Conservation (phyloP, 352 stramenopile genomes). For the Phytophthora pluvialis region DNA sequence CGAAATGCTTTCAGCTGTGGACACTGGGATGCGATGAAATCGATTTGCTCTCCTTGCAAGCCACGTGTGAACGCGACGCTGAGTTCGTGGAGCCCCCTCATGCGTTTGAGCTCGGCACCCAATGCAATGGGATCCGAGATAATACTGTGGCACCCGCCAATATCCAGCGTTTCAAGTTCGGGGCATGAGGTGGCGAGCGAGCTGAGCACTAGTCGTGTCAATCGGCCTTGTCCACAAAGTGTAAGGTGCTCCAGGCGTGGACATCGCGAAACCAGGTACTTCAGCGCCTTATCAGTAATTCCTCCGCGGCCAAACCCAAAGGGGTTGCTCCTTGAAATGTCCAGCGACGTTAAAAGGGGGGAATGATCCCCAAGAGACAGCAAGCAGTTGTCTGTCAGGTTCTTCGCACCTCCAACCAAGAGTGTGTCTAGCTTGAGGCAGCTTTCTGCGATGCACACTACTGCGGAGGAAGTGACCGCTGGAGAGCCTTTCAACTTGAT, state of each 20-base stretch:
- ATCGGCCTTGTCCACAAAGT: conserved; percentile 58
- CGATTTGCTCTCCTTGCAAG: conserved; percentile 51
- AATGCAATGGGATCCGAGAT: conserved; percentile 57
- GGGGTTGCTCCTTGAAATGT: conserved; percentile 71
- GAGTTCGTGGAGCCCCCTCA: conserved; percentile 55
- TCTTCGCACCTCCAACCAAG: conserved; percentile 53
- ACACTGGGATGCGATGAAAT: conserved; percentile 64
- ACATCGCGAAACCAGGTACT: conserved; percentile 54
- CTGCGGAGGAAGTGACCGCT: conserved; percentile 51
- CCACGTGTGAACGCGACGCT: conserved; percentile 64
- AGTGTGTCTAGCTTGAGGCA: conserved; percentile 50
- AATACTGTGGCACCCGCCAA: conserved; percentile 65
- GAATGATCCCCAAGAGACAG: conserved; percentile 51
- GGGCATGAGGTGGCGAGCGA: conserved; percentile 48
- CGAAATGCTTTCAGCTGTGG: conserved; percentile 62
- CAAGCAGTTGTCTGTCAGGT: conserved; percentile 51
- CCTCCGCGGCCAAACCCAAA: conserved; percentile 63
- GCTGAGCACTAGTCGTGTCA: conserved; percentile 48
- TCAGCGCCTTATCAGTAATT: conserved; percentile 53
- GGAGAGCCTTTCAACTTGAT: conserved; percentile 66
- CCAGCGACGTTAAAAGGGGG: conserved; percentile 42
- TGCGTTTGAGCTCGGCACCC: conserved; percentile 46
- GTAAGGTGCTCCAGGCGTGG: conserved; percentile 45
- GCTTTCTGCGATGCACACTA: conserved; percentile 39
- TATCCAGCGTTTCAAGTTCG: conserved; percentile 56